Evolutionary conservation across 164 flowering plant species (phyloP).

Genomic region (Nelumbo lutea): DNA sequence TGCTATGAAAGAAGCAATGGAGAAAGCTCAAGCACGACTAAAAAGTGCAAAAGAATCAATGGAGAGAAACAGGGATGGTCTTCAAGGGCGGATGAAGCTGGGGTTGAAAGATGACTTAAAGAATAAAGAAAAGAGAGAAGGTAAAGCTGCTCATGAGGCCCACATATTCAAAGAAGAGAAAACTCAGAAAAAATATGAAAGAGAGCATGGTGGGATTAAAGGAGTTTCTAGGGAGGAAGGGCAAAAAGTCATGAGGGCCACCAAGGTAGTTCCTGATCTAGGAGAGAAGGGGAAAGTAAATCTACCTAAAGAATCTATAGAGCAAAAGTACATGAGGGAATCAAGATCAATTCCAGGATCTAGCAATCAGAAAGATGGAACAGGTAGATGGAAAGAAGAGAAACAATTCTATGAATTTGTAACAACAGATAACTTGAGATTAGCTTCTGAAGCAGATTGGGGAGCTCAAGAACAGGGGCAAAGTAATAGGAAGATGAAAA

Average conservation of each 20-base stretch:
- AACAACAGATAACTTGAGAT: constrained; percentile 22
- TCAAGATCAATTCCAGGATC: constrained; percentile 22
- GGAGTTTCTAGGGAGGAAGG: constrained; percentile 23
- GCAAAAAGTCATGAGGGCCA: constrained; percentile 11
- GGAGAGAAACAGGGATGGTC: constrained; percentile 44
- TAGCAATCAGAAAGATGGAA: constrained; percentile 21
- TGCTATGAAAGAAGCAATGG: constrained; percentile 66
- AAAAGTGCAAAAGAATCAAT: constrained; percentile 51
- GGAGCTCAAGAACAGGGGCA: constrained; percentile 13
- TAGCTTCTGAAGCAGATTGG: not conserved
- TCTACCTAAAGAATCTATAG: constrained; percentile 16
- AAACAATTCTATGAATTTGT: constrained; percentile 56
- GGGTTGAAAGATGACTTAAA: constrained; percentile 25
- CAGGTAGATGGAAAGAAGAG: constrained; percentile 61
- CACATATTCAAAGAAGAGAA: constrained; percentile 19
- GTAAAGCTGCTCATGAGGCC: constrained; percentile 17
- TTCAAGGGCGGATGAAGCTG: constrained; percentile 23
- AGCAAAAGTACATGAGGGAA: constrained; percentile 23
- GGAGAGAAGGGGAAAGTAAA: constrained; percentile 18
- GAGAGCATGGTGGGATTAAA: constrained; percentile 16
- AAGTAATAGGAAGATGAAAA: not conserved
- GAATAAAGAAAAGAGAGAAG: constrained; percentile 21
- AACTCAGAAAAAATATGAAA: constrained; percentile 16
- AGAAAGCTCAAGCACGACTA: constrained; percentile 54
- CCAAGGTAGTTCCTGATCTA: constrained; percentile 21